Evolutionary conservation across 352 stramenopile genomes (phyloP).

Genomic region (Phytophthora tentaculata): DNA sequence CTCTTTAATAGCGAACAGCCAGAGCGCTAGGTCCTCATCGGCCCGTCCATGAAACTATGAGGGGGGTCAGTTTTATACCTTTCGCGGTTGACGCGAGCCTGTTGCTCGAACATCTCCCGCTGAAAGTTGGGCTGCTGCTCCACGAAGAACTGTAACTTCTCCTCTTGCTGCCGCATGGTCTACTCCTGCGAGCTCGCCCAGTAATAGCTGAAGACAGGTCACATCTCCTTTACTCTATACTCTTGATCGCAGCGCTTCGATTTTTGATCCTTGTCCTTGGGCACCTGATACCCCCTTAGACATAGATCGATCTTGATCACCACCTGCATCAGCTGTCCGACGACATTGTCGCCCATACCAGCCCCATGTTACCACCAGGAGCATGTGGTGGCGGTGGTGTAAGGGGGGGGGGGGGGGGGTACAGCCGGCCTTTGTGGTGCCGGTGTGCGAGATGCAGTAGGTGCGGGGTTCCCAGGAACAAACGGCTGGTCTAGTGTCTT

Average conservation of each 20-base stretch:
- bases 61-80: not conserved
- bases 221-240: no score
- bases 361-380: no score
- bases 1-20: not conserved
- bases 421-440: not conserved
- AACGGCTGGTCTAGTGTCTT: not conserved
- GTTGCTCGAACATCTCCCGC: conserved; percentile 18
- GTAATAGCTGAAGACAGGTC: no score
- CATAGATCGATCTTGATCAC: no score
- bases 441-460: not conserved
- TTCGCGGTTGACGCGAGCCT: not conserved
- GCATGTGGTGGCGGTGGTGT: no score
- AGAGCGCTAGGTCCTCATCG: not conserved
- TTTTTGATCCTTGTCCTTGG: no score
- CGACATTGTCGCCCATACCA: no score
- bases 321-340: no score
- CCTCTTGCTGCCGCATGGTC: conserved; percentile 12
- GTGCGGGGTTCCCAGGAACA: not conserved
- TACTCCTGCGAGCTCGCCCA: not conserved
- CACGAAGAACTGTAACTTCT: conserved; percentile 17
- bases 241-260: no score
- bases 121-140: conserved; percentile 17
- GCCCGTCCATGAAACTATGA: not conserved
- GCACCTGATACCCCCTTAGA: no score
- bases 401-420: no score